Evolutionary conservation across 345 rosid species (phyloP).

Genomic region (Citrus trifoliata): DNA sequence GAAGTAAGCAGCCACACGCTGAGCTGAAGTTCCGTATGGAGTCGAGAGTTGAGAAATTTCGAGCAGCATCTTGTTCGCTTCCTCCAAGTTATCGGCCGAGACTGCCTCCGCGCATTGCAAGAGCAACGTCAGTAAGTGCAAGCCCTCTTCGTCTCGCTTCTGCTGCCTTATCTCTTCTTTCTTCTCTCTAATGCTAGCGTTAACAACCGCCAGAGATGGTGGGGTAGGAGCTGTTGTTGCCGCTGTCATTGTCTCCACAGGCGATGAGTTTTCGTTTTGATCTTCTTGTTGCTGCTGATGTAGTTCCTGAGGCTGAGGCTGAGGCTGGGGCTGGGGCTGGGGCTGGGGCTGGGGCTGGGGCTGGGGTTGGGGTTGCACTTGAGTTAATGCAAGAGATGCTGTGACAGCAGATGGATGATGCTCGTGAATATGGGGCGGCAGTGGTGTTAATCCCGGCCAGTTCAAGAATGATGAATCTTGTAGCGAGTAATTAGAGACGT

Average conservation of each 20-base stretch:
- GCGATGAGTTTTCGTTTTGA: slow-evolving; percentile 43
- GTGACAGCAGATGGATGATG: slow-evolving; percentile 27
- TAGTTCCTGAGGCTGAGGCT: slow-evolving; percentile 18
- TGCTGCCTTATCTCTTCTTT: slow-evolving; percentile 78
- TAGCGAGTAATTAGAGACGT: slow-evolving; percentile 17
- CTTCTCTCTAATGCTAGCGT: slow-evolving; percentile 36
- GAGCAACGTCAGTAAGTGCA: slow-evolving; percentile 84
- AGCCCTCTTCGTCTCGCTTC: slow-evolving; percentile 85
- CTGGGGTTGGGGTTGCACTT: slow-evolving; percentile 20
- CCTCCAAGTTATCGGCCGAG: slow-evolving; percentile 80
- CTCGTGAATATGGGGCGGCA: slow-evolving; percentile 10
- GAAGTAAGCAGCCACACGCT: slow-evolving; percentile 97
- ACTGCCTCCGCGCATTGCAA: slow-evolving; percentile 99
- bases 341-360: neutral
- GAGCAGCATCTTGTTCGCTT: slow-evolving; percentile 83
- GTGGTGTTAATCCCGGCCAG: slow-evolving; percentile 27
- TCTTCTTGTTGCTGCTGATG: slow-evolving; percentile 19
- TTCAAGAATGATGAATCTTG: slow-evolving; percentile 23
- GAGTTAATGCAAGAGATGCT: slow-evolving; percentile 27
- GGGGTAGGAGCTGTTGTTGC: slow-evolving; percentile 23
- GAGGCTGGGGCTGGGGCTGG: slow-evolving; percentile 18
- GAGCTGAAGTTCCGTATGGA: slow-evolving; percentile 94
- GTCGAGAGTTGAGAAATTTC: slow-evolving; percentile 91
- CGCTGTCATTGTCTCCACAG: slow-evolving; percentile 39
- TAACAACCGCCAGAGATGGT: slow-evolving; percentile 21